A percentile compares a stretch with the other conserved stretches of the same genome.
phyloP scores from a whole-genome alignment of 2,329 filamentous ascomycete species.

The Curvularia spicifera region DNA sequence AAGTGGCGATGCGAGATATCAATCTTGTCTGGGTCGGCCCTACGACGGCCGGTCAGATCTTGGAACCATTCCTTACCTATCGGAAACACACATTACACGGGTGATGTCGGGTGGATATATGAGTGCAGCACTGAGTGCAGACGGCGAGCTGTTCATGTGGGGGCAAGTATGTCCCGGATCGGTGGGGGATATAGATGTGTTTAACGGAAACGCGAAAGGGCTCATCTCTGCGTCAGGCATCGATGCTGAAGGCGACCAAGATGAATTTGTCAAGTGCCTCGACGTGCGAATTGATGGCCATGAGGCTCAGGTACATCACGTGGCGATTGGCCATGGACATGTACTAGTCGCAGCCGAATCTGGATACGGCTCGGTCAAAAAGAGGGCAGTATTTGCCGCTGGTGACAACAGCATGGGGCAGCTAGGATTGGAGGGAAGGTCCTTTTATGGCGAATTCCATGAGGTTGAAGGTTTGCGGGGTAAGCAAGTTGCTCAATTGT shows the following conservation, averaged over 20 bases:
- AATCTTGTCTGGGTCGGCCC: background rate
- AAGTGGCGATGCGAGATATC: background rate
- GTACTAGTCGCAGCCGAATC: conserved; percentile 36
- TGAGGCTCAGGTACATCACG: conserved; percentile 28
- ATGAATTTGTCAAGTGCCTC: conserved; percentile 39
- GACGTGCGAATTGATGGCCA: conserved; percentile 30
- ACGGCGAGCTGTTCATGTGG: conserved; percentile 46
- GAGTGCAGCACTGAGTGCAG: conserved; percentile 38
- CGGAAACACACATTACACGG: conserved; percentile 29
- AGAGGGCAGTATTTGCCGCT: conserved; percentile 32
- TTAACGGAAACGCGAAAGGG: conserved; percentile 8
- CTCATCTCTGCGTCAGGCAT: background rate
- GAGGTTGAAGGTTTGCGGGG: conserved; percentile 30
- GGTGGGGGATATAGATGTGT: conserved; percentile 24
- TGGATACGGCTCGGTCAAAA: background rate
- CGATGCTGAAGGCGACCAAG: conserved; percentile 22
- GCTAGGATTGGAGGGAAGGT: conserved; percentile 24
- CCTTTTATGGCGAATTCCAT: conserved; percentile 29
- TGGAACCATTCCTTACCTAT: conserved; percentile 35
- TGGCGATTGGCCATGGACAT: conserved; percentile 40
- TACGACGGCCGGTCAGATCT: conserved; percentile 11
- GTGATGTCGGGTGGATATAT: conserved; percentile 43
- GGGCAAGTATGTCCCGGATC: conserved; percentile 38
- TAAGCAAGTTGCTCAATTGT: conserved; percentile 27
- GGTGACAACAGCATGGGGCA: conserved; percentile 37